Conservation (phyloP, 768 basidiomycete genomes). For the Trametes coccinea region DNA sequence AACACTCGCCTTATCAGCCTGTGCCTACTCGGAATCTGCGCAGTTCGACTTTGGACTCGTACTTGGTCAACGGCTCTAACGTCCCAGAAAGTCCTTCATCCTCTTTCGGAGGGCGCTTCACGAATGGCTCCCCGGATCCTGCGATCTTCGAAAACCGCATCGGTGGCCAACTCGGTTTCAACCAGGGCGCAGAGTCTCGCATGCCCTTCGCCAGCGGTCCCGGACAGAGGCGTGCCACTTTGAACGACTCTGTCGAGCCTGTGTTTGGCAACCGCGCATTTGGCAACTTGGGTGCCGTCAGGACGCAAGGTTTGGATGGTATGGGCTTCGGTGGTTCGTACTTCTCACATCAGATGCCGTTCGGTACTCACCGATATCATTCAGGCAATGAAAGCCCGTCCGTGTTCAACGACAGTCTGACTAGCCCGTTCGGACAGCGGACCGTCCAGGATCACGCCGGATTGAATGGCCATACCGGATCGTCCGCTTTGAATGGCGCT, state of each 20-base stretch:
- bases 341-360: background rate
- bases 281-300: slow-evolving; percentile 29
- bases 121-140: slow-evolving; percentile 69
- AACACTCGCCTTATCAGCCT: slow-evolving; percentile 63
- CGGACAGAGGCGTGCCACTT: slow-evolving; percentile 31
- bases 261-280: slow-evolving; percentile 35
- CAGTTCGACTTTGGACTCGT: slow-evolving; percentile 66
- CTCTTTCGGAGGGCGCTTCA: slow-evolving; percentile 66
- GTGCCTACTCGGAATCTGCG: slow-evolving; percentile 61
- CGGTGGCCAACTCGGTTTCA: slow-evolving; percentile 41
- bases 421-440: slow-evolving; percentile 7
- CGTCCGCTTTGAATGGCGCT: slow-evolving; percentile 11
- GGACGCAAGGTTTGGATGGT: slow-evolving; percentile 40
- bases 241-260: slow-evolving; percentile 45
- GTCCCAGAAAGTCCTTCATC: slow-evolving; percentile 73
- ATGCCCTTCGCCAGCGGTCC: slow-evolving; percentile 20
- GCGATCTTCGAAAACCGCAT: slow-evolving; percentile 17
- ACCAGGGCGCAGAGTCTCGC: slow-evolving; percentile 44
- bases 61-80: slow-evolving; percentile 52
- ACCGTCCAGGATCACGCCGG: background rate
- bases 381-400: slow-evolving; percentile 3
- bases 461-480: slow-evolving; percentile 12
- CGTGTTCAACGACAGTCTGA: slow-evolving; percentile 4
- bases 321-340: slow-evolving; percentile 37
- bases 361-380: background rate